A percentile compares a stretch with the other conserved stretches of the same genome.
Conservation (phyloP, 2,329 filamentous ascomycete species). For the Penicillium crustosum region DNA sequence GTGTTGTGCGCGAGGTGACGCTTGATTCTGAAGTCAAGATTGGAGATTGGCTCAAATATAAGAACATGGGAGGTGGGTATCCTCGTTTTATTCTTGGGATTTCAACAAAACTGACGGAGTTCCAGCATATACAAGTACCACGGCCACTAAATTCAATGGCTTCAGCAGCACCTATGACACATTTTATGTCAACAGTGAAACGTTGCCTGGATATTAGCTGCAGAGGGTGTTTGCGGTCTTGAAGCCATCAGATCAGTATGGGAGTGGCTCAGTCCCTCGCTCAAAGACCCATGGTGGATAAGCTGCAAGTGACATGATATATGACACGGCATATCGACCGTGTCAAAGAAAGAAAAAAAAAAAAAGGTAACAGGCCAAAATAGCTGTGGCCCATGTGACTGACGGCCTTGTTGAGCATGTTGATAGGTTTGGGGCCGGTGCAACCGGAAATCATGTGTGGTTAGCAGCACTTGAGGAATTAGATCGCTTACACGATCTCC, state of each 20-base stretch:
- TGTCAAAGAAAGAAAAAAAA: too few relatives aligned
- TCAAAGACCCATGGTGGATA: not conserved
- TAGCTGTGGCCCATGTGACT: not conserved
- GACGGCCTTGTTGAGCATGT: not conserved
- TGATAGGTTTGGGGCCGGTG: not conserved
- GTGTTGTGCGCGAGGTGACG: slow-evolving; percentile 16
- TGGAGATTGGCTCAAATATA: slow-evolving; percentile 31
- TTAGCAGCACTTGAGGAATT: not conserved
- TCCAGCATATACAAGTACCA: slow-evolving; percentile 7
- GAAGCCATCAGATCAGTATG: not conserved
- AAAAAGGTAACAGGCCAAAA: too few relatives aligned
- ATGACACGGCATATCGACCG: not conserved
- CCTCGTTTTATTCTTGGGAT: not conserved
- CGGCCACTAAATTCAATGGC: slow-evolving; percentile 28
- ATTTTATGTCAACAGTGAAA: slow-evolving; percentile 31
- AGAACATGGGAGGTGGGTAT: slow-evolving; percentile 32
- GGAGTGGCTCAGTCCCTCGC: not conserved
- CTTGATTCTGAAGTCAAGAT: slow-evolving; percentile 20
- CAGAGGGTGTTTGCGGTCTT: not conserved
- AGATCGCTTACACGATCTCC: not conserved
- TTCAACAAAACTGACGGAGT: not conserved
- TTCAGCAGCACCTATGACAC: slow-evolving; percentile 17
- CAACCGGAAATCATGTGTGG: not conserved
- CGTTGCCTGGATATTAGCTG: slow-evolving; percentile 1
- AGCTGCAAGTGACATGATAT: not conserved